Evolutionary conservation across 2,329 filamentous ascomycete genomes (phyloP), one percentile per base, ranked within the genome.

Genomic region (Fusarium piperis): DNA sequence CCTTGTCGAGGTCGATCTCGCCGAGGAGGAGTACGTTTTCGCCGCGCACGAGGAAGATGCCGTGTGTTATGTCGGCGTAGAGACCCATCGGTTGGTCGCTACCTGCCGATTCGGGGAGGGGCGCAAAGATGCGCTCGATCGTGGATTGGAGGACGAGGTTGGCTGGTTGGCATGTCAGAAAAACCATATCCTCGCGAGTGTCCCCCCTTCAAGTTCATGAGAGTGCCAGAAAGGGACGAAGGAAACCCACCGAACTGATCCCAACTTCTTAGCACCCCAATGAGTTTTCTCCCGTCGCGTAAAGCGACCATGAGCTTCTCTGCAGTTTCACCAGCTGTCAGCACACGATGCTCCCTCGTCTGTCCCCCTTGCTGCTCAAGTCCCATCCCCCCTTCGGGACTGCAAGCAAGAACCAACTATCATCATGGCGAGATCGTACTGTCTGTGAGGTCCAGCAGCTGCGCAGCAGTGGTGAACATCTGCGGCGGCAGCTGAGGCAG

Each of bases 391-490:
- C 20, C 39, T 35, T 52, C 36, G 26, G 33, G 52, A 52, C 55
- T 23, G 30, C 48, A 55, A 48, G 23, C 53, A 63, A 44, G 57
- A 66, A 72, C 63, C 20, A 61, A 66, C 39, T 65, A 57, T 28
- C 55, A 56, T 48, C 33, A 67, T 55, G 63, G 66, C 64, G 77
- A 62, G 58, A 53, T 78, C 93, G 86, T 90, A 98, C 95, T 99
- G 85, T 99, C 96, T 77, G 96, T 98, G 78, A 99, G 88, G 81
- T 99, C 96, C 65, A 99, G 86, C 65, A 99, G 86, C 85, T 98
- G 96, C 61, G 96, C 95, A 33, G 96, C 96, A 33, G 96, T 99
- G 18, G 96, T 97, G 84, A 99, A 99, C 92, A 98, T 98, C 85
- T 99, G 95, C 66, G 95, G 95, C 15, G 93, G 93, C 39, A 95